Conservation (phyloP, 2,329 filamentous ascomycete genomes). For the Monosporascus sp. region DNA sequence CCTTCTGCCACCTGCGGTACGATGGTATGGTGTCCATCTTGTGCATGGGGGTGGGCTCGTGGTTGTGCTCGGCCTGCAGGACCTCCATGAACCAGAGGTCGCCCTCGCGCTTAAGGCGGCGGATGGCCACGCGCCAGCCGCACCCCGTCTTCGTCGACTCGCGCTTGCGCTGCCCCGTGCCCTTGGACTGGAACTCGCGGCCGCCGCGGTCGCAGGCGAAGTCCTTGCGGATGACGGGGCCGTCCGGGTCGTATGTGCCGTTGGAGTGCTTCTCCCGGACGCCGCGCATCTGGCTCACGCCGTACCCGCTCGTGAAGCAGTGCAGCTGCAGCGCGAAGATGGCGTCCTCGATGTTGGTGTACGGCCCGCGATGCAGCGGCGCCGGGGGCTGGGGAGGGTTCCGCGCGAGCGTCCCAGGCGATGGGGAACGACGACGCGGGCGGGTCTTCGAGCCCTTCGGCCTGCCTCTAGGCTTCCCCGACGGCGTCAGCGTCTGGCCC, state of each 20-base stretch:
- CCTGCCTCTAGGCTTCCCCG: neutral
- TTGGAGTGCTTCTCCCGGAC: conserved; percentile 26
- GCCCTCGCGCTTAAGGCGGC: conserved; percentile 22
- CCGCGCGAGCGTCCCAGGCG: neutral
- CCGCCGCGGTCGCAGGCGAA: conserved; percentile 25
- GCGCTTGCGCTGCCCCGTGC: conserved; percentile 23
- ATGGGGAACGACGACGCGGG: conserved; percentile 2
- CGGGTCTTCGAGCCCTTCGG: neutral
- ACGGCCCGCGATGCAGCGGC: conserved; percentile 19
- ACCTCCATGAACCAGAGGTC: conserved; percentile 25
- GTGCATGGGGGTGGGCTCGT: conserved; percentile 20
- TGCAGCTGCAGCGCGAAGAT: conserved; percentile 24
- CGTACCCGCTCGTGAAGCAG: conserved; percentile 25
- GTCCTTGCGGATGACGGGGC: conserved; percentile 24
- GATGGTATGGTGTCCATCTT: conserved; percentile 25
- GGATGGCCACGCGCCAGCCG: conserved; percentile 21
- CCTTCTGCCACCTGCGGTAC: conserved; percentile 25
- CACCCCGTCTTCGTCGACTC: conserved; percentile 24
- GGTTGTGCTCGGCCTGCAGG: conserved; percentile 21
- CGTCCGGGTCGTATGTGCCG: conserved; percentile 24
- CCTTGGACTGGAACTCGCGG: conserved; percentile 24
- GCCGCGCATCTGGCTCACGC: conserved; percentile 26
- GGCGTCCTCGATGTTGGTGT: conserved; percentile 22
- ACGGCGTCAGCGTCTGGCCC: neutral
- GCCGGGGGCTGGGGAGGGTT: conserved; percentile 6